These are phyloP conservation scores for Piper longum DNA, from an alignment of 164 flowering plant genomes.

Conservation along the genomic window DNA sequence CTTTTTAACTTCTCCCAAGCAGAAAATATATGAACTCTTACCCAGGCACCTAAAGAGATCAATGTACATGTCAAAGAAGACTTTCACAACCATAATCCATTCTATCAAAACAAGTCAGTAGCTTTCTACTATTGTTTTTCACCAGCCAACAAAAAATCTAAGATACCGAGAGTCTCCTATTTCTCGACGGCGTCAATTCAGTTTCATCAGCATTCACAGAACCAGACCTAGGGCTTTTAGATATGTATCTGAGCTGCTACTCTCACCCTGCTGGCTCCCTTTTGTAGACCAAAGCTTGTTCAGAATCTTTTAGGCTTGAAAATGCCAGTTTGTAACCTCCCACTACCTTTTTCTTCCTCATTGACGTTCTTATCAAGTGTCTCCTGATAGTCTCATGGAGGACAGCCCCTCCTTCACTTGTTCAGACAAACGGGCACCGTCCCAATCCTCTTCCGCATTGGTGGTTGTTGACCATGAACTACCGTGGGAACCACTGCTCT, in stretches of 20 bases:
- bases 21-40: background rate
- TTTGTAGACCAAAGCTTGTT: constrained; percentile 43
- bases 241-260: constrained; percentile 58
- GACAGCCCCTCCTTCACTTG: constrained; percentile 47
- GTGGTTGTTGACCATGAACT: constrained; percentile 52
- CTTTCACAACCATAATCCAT: background rate
- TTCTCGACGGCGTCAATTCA: constrained; percentile 41
- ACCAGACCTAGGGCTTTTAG: constrained; percentile 43
- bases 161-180: constrained; percentile 43
- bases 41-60: background rate
- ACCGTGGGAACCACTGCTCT: constrained; percentile 33
- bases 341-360: constrained; percentile 26
- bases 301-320: constrained; percentile 45
- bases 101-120: constrained; percentile 16
- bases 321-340: constrained; percentile 30
- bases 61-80: background rate
- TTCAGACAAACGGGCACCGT: constrained; percentile 38
- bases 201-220: constrained; percentile 38
- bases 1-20: background rate
- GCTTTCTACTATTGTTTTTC: constrained; percentile 8
- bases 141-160: constrained; percentile 9
- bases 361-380: constrained; percentile 10
- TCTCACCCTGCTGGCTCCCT: constrained; percentile 26
- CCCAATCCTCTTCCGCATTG: constrained; percentile 65
- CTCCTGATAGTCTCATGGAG: constrained; percentile 30